phyloP scores from a whole-genome alignment of 73 alveolate species.

The Tetrahymena elliotti region DNA sequence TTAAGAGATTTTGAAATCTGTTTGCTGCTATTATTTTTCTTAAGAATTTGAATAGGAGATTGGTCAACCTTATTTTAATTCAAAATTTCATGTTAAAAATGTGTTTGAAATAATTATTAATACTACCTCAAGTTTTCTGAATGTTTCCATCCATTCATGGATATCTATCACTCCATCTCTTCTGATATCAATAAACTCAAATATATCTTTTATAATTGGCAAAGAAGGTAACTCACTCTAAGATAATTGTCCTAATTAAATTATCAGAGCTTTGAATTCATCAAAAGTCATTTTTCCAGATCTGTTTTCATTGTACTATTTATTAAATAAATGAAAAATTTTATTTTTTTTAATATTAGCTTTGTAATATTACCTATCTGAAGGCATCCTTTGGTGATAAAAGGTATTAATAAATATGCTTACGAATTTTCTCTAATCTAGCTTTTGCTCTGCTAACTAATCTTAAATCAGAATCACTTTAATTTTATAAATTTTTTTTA shows the following conservation, averaged over 20 bases:
- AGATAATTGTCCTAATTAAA: constrained; percentile 59
- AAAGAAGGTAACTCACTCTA: constrained; percentile 77
- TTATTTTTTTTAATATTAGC: neutral
- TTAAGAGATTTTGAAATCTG: neutral
- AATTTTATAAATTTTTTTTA: constrained; percentile 53
- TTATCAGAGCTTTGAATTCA: constrained; percentile 54
- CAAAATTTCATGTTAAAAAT: too few species aligned
- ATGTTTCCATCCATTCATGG: constrained; percentile 88
- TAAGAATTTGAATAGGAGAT: neutral
- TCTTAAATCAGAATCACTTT: constrained; percentile 64
- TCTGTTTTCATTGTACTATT: constrained; percentile 41
- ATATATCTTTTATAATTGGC: constrained; percentile 79
- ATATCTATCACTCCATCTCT: constrained; percentile 91
- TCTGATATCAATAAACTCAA: constrained; percentile 86
- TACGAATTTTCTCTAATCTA: constrained; percentile 61
- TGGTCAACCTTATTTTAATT: neutral
- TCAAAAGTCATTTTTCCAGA: constrained; percentile 54
- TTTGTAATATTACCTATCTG: constrained; percentile 22
- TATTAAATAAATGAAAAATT: neutral
- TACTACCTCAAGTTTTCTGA: constrained; percentile 27
- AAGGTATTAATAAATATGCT: constrained; percentile 66
- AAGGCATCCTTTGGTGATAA: constrained; percentile 83
- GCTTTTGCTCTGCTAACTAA: constrained; percentile 56
- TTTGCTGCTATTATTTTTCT: neutral
- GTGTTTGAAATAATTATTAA: neutral